Conservation (phyloP, 2,329 filamentous ascomycete genomes). For the Exutisphaerella laricina region DNA sequence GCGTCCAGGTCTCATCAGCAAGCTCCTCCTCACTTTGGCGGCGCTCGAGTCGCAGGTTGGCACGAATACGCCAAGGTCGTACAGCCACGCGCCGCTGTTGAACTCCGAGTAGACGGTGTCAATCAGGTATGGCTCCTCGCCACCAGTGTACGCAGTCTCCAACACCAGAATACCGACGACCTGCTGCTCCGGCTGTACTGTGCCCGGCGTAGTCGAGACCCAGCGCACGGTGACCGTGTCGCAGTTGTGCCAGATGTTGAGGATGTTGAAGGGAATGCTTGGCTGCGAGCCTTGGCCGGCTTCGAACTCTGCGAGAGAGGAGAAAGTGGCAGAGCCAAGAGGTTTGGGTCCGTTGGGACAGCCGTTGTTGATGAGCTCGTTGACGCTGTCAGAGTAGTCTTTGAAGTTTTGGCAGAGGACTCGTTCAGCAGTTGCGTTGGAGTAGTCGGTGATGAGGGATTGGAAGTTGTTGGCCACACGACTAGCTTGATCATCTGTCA, state of each 20-base stretch:
- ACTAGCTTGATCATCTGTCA: constrained; percentile 23
- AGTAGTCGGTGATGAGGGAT: constrained; percentile 28
- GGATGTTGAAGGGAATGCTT: constrained; percentile 29
- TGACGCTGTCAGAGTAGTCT: constrained; percentile 31
- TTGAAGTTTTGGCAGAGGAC: constrained; percentile 25
- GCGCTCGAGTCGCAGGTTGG: constrained; percentile 15
- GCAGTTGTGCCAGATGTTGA: constrained; percentile 32
- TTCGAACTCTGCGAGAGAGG: constrained; percentile 24
- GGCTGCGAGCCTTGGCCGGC: constrained; percentile 29
- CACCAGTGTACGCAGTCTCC: constrained; percentile 19
- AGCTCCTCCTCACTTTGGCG: constrained; percentile 8
- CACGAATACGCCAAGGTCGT: constrained; percentile 23
- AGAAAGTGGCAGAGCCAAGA: constrained; percentile 28
- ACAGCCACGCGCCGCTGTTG: constrained; percentile 30
- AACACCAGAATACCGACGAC: constrained; percentile 29
- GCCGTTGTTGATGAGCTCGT: constrained; percentile 30
- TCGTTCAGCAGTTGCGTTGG: constrained; percentile 20
- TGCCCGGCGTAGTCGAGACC: constrained; percentile 19
- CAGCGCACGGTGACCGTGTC: constrained; percentile 30
- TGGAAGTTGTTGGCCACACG: constrained; percentile 29
- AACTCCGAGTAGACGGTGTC: constrained; percentile 30
- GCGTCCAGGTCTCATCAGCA: background rate
- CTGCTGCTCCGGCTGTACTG: constrained; percentile 18
- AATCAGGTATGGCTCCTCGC: constrained; percentile 26
- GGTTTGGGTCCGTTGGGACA: constrained; percentile 19